A percentile compares a stretch with the other conserved stretches of the same genome.
phyloP scores from a whole-genome alignment of 805 yeast genomes.

The Sungouiozyma intestinalis region DNA sequence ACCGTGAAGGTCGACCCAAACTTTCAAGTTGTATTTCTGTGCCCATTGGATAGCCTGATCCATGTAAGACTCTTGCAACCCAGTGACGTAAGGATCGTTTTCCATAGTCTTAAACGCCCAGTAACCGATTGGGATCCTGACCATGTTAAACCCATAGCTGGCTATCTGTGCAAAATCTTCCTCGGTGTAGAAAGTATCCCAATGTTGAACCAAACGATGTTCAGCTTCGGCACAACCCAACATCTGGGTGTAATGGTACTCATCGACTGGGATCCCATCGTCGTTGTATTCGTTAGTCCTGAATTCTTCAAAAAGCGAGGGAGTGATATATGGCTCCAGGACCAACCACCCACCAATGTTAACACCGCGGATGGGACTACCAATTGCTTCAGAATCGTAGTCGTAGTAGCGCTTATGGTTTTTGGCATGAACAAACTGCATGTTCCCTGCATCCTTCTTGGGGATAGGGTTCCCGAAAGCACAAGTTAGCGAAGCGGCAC shows the following conservation, averaged over 20 bases:
- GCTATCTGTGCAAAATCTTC: slow-evolving; percentile 54
- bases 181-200: slow-evolving; percentile 74
- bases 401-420: slow-evolving; percentile 18
- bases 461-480: slow-evolving; percentile 11
- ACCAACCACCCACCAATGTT: slow-evolving; percentile 89
- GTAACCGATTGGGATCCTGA: slow-evolving; percentile 86
- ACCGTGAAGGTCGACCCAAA: slow-evolving; percentile 90
- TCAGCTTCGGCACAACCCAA: slow-evolving; percentile 54
- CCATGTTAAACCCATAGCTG: slow-evolving; percentile 62
- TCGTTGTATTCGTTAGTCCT: slow-evolving; percentile 28
- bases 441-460: slow-evolving; percentile 7
- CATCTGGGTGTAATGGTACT: slow-evolving; percentile 51
- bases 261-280: slow-evolving; percentile 63
- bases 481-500: background rate
- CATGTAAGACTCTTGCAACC: slow-evolving; percentile 54
- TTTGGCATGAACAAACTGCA: slow-evolving; percentile 13
- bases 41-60: slow-evolving; percentile 80
- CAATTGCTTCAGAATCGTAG: slow-evolving; percentile 6
- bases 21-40: slow-evolving; percentile 47
- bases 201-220: slow-evolving; percentile 50
- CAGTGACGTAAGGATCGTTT: slow-evolving; percentile 78
- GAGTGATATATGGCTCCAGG: slow-evolving; percentile 77
- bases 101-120: slow-evolving; percentile 68
- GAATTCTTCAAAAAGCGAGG: slow-evolving; percentile 53
- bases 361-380: slow-evolving; percentile 40